Conservation (phyloP, 192 early-diverging fungal genomes). For the Borealophlyctis nickersoniae region DNA sequence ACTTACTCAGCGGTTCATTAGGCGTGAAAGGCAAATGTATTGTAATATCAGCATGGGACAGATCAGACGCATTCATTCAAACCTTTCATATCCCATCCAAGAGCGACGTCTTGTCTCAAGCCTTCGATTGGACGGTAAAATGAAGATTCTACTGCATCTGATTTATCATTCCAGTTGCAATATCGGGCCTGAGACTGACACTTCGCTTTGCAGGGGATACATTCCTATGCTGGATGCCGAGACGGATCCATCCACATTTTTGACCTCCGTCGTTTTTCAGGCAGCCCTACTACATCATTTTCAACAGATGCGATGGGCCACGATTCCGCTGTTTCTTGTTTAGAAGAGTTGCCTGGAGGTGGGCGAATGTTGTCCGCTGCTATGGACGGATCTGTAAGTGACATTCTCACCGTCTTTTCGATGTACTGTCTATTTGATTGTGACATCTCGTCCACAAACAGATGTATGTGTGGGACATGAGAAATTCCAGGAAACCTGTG, state of each 20-base stretch:
- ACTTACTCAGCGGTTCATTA: not conserved
- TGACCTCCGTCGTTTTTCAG: not conserved
- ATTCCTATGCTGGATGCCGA: slow-evolving; percentile 7
- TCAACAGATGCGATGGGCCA: not conserved
- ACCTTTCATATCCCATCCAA: not conserved
- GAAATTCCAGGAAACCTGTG: not conserved
- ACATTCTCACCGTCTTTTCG: not conserved
- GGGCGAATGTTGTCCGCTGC: slow-evolving; percentile 12
- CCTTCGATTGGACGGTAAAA: not conserved
- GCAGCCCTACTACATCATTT: not conserved
- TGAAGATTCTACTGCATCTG: not conserved
- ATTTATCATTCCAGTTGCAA: not conserved
- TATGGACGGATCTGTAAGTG: slow-evolving; percentile 17
- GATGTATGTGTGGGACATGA: slow-evolving; percentile 25
- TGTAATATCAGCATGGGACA: slow-evolving; percentile 7
- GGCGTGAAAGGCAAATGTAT: slow-evolving; percentile 7
- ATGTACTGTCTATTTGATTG: not conserved
- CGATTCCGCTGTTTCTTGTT: not conserved
- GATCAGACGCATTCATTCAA: not conserved
- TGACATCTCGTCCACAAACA: not conserved
- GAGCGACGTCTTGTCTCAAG: slow-evolving; percentile 14
- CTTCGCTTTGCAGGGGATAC: slow-evolving; percentile 5
- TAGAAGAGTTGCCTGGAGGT: not conserved
- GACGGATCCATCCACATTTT: slow-evolving; percentile 7
- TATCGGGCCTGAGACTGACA: not conserved